These are phyloP conservation scores for Penicillium sp. DNA, from an alignment of 2,329 filamentous ascomycete species.

Conservation along the genomic window DNA sequence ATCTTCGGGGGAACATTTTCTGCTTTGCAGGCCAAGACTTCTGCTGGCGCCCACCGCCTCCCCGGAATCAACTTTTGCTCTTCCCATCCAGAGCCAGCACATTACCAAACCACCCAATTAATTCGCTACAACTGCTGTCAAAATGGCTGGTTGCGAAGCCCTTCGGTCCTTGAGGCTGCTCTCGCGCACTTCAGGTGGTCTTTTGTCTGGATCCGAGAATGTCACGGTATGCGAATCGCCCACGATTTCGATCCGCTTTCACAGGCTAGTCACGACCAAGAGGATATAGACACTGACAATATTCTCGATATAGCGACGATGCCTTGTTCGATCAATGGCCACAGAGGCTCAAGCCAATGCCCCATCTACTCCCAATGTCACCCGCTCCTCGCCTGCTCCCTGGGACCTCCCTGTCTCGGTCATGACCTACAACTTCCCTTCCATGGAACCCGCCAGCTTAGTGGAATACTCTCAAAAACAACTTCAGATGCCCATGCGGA, in stretches of 20 bases:
- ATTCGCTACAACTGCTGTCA: slow-evolving; percentile 12
- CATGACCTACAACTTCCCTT: slow-evolving; percentile 88
- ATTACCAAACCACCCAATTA: slow-evolving; percentile 10
- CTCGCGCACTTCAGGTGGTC: slow-evolving; percentile 36
- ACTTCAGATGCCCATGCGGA: slow-evolving; percentile 80
- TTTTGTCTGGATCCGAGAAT: slow-evolving; percentile 35
- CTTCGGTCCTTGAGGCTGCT: slow-evolving; percentile 41
- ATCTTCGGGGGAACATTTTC: slow-evolving; percentile 40
- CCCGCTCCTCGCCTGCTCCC: slow-evolving; percentile 23
- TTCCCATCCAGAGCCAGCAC: slow-evolving; percentile 14
- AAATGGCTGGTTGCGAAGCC: slow-evolving; percentile 39
- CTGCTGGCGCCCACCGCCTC: slow-evolving; percentile 34
- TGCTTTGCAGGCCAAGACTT: slow-evolving; percentile 34
- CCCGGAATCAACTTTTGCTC: slow-evolving; percentile 37
- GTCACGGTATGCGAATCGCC: slow-evolving; percentile 34
- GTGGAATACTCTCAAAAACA: slow-evolving; percentile 78
- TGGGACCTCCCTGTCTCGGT: slow-evolving; percentile 66
- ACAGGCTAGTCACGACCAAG: not conserved
- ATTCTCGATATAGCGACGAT: slow-evolving; percentile 41
- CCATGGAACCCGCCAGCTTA: slow-evolving; percentile 78
- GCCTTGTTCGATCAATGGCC: slow-evolving; percentile 49
- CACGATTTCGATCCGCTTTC: not conserved
- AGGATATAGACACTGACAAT: slow-evolving; percentile 21
- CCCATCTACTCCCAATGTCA: slow-evolving; percentile 25
- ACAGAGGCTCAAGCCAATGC: slow-evolving; percentile 43